Percentiles rank a stretch among this genome's conserved stretches.
Conservation (phyloP, 1,139 yeast species). For the Komagataea norvegica region DNA sequence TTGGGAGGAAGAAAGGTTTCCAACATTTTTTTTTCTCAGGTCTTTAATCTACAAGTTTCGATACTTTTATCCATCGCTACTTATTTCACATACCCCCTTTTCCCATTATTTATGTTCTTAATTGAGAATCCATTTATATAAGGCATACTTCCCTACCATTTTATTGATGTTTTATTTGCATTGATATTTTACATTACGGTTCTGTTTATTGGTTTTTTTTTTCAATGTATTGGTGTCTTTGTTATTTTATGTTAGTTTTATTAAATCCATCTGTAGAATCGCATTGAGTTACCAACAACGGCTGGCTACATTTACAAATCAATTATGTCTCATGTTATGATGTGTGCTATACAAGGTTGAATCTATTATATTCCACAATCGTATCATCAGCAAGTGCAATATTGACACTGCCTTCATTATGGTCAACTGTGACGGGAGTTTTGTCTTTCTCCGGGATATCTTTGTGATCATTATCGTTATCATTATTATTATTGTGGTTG, state of each 20-base stretch:
- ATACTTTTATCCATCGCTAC: too few relatives aligned
- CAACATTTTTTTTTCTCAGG: background rate
- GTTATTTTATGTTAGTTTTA: too few relatives aligned
- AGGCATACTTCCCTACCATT: too few relatives aligned
- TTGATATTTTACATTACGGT: too few relatives aligned
- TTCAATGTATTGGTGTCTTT: background rate
- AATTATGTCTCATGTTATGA: background rate
- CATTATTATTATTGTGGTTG: background rate
- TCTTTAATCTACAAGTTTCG: too few relatives aligned
- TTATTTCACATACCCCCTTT: too few relatives aligned
- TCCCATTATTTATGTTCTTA: too few relatives aligned
- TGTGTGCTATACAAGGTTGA: conserved; percentile 1
- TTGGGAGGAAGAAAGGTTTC: background rate
- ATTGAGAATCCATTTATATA: too few relatives aligned
- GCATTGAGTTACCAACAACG: too few relatives aligned
- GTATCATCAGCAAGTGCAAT: conserved; percentile 1
- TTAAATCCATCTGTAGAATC: too few relatives aligned
- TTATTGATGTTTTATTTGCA: too few relatives aligned
- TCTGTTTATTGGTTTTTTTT: background rate
- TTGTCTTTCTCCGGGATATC: conserved; percentile 14
- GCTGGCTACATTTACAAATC: background rate
- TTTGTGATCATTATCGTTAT: conserved; percentile 2
- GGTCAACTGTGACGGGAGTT: conserved; percentile 1
- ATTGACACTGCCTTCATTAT: background rate
- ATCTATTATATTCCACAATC: background rate